Base-by-base conservation (phyloP, 345 rosid species). In the Turritis glabra region DNA sequence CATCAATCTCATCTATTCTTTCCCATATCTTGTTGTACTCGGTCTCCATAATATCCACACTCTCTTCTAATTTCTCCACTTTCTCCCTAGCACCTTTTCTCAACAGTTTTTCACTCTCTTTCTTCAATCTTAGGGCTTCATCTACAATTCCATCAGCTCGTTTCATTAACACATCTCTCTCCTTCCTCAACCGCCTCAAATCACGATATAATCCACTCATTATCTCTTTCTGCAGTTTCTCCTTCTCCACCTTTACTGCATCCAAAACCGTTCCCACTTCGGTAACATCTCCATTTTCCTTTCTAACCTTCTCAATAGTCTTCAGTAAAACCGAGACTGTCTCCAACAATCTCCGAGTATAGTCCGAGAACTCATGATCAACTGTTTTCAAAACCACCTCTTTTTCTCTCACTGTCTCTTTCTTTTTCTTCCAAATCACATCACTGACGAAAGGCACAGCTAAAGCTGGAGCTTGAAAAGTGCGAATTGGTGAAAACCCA, bases 21-120 rank as follows among this genome's bases (percentile, higher is more conserved):
- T 85, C 96, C 94, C 94, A 90, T 18, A 82, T 54, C 73, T 64
- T 64, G 72, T 69, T 78, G 74, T 90, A 87, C 81, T 92, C 91
- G 30, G 69, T 84, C 75, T 92, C 96, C 75, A 87, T 66, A 23
- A 38, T 63, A 75, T 68, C 74, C 66, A 86, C 76, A 23, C 65
- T 71, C 81, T 81, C 87, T 72, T 67, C 88, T 80, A 88, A 50
- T 75, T 40, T 82, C 55, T 70, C 80, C 59, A 76, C 71, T 63
- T 59, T 65, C 62, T 76, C 79, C 52, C 27, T 74, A 56, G 53
- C 81, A 41, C 76, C 83, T 60, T 66, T 29, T 8, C 37, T 53
- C 70, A 40, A 65, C 63, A 73, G 27, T 2, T 67, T 74, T 67
- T 78, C 89, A 29, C 74, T 72, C 76, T 80, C 84, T 47, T 77